Conservation (phyloP, 129 eudicot species). For the Deinandra increscens region DNA sequence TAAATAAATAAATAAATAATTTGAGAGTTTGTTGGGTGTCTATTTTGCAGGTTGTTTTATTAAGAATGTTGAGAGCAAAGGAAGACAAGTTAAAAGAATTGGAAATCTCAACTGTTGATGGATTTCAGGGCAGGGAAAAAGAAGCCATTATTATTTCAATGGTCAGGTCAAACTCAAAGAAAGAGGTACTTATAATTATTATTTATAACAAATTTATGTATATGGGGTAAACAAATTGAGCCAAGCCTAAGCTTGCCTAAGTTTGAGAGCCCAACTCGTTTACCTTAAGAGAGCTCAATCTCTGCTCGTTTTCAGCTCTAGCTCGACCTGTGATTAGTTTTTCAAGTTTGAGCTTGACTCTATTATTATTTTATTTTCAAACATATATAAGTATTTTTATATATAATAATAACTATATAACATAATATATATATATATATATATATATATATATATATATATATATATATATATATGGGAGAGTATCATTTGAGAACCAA, state of each 20-base stretch:
- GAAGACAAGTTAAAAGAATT: constrained; percentile 73
- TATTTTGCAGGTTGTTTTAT: constrained; percentile 62
- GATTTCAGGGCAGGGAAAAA: constrained; percentile 97
- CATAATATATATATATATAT: too few species aligned
- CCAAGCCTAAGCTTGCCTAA: not conserved
- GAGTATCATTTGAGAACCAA: too few species aligned
- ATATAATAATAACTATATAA: not conserved
- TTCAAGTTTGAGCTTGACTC: not conserved
- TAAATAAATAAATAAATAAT: not conserved
- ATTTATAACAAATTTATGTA: not conserved
- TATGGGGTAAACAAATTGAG: not conserved
- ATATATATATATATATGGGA: too few species aligned
- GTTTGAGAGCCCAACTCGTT: not conserved
- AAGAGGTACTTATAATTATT: constrained; percentile 53
- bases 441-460: too few species aligned
- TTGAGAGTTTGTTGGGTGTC: constrained; percentile 2
- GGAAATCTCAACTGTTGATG: constrained; percentile 95
- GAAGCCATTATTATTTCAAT: constrained; percentile 94
- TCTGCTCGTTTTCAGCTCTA: not conserved
- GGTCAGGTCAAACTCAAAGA: constrained; percentile 96
- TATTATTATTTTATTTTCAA: not conserved
- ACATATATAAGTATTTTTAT: not conserved
- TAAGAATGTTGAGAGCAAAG: constrained; percentile 67
- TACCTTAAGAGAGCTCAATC: not conserved
- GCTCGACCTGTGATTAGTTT: not conserved